Evolutionary conservation across 805 yeast genomes (phyloP).

Genomic region (Candida ulmi): DNA sequence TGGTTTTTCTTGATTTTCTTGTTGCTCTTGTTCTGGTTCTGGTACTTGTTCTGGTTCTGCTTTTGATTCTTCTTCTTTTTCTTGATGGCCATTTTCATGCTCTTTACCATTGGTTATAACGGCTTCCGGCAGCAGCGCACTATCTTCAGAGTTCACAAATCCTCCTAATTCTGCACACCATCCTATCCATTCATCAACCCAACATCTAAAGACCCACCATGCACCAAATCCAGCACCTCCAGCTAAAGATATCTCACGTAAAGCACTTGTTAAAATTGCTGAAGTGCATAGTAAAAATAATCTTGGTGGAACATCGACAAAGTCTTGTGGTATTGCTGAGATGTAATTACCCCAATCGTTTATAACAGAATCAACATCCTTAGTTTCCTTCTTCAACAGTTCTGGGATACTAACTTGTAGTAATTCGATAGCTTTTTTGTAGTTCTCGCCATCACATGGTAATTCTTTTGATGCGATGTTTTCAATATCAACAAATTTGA

Average conservation of each 20-base stretch:
- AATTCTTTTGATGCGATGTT: slow-evolving; percentile 43
- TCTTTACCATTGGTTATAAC: not conserved
- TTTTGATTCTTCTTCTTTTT: not conserved
- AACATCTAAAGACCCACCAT: slow-evolving; percentile 74
- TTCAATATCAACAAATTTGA: slow-evolving; percentile 37
- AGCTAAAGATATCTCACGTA: slow-evolving; percentile 54
- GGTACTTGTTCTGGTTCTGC: no score
- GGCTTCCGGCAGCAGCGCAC: not conserved
- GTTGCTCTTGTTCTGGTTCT: no score
- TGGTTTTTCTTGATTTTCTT: not conserved
- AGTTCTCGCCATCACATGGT: slow-evolving; percentile 38
- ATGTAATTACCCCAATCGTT: slow-evolving; percentile 29
- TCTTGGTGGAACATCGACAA: slow-evolving; percentile 48
- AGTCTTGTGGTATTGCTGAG: slow-evolving; percentile 38
- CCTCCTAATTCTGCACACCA: slow-evolving; percentile 66
- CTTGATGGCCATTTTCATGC: not conserved
- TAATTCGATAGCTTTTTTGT: slow-evolving; percentile 27
- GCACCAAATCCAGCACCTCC: slow-evolving; percentile 59
- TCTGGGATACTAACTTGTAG: slow-evolving; percentile 31
- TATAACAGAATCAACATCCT: slow-evolving; percentile 13
- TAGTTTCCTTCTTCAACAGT: slow-evolving; percentile 20
- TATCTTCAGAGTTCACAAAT: slow-evolving; percentile 25
- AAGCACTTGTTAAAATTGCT: slow-evolving; percentile 49
- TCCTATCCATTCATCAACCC: slow-evolving; percentile 68
- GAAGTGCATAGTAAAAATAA: slow-evolving; percentile 48